These are phyloP conservation scores for Saccharum hybrid DNA, from an alignment of 202 grass and related monocot species.

Conservation along the genomic window DNA sequence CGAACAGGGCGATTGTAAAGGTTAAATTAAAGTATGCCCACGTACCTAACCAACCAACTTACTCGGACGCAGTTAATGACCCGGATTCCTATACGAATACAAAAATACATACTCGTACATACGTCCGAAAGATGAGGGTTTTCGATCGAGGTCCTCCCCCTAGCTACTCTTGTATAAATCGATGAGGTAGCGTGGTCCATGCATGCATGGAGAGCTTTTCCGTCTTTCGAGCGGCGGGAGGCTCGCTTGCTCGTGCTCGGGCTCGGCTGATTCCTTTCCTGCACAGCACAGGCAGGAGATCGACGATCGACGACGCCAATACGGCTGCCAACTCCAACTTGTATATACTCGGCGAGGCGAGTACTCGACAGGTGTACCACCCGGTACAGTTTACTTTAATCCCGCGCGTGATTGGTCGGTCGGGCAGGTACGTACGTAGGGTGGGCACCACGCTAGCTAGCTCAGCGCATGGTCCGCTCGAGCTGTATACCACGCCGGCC, in stretches of 20 bases:
- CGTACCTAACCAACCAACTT: no score
- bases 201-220: not conserved
- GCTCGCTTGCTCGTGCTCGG: not conserved
- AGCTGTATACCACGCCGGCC: not conserved
- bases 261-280: not conserved
- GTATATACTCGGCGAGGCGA: not conserved
- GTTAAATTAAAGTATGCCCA: no score
- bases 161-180: not conserved
- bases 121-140: not conserved
- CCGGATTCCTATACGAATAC: not conserved
- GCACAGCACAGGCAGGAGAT: not conserved
- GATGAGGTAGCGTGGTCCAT: slow-evolving; percentile 34
- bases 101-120: not conserved
- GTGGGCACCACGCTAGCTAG: slow-evolving; percentile 15
- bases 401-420: slow-evolving; percentile 42
- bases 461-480: not conserved
- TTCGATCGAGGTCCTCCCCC: not conserved
- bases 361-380: slow-evolving; percentile 39
- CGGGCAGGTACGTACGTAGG: not conserved
- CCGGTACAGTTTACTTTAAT: slow-evolving; percentile 29
- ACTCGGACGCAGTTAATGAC: not conserved
- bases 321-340: not conserved
- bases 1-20: no score
- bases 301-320: not conserved
- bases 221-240: slow-evolving; percentile 17